phyloP scores from a whole-genome alignment of 345 rosid species.

The Hibiscus mutabilis region DNA sequence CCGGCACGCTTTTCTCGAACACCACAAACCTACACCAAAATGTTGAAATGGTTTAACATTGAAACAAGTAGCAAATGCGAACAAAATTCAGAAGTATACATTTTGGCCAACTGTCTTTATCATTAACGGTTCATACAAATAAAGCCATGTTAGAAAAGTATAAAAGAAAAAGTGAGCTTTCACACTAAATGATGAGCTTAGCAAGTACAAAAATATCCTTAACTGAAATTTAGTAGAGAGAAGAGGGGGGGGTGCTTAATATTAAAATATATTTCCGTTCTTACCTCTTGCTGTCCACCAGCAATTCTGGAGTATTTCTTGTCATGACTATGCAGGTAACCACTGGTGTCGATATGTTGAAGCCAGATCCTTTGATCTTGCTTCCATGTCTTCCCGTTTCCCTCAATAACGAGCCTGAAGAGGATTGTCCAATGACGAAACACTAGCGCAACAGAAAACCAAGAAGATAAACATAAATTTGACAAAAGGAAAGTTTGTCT shows the following conservation, averaged over 20 bases:
- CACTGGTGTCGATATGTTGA: slow-evolving; percentile 92
- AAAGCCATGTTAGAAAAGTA: not conserved
- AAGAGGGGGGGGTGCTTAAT: not conserved
- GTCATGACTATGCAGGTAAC: slow-evolving; percentile 93
- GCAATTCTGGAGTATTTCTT: slow-evolving; percentile 96
- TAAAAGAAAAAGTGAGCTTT: not conserved
- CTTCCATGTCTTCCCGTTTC: slow-evolving; percentile 90
- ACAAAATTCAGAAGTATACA: not conserved
- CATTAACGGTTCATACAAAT: not conserved
- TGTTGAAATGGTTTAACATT: not conserved
- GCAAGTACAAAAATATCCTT: not conserved
- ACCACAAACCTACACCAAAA: slow-evolving; percentile 64
- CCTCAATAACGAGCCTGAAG: slow-evolving; percentile 73
- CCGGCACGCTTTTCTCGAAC: slow-evolving; percentile 70
- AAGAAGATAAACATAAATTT: not conserved
- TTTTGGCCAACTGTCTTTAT: not conserved
- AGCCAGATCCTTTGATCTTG: slow-evolving; percentile 87
- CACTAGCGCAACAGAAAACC: slow-evolving; percentile 7
- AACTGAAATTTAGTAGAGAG: not conserved
- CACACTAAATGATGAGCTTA: not conserved
- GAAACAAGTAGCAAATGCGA: not conserved
- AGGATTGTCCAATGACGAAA: slow-evolving; percentile 8
- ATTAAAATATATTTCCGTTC: not conserved
- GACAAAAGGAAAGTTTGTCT: slow-evolving; percentile 13
- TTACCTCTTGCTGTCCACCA: slow-evolving; percentile 99